Conservation (phyloP, 2,329 filamentous ascomycete species). For the Colletotrichum cereale region DNA sequence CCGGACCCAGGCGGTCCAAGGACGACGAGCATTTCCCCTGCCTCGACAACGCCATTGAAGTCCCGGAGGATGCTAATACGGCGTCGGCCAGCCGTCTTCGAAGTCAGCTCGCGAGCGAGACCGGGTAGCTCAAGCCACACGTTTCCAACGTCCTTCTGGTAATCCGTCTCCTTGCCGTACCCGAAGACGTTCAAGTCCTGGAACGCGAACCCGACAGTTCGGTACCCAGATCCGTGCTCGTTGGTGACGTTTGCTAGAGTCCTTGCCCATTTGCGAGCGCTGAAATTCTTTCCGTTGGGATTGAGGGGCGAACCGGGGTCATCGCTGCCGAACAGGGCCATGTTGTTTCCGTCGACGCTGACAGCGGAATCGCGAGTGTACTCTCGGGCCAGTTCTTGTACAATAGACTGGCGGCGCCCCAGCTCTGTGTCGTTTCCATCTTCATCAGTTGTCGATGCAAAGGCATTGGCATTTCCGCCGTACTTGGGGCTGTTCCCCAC, state of each 20-base stretch:
- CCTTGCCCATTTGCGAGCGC: constrained; percentile 55
- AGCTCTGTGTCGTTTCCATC: constrained; percentile 39
- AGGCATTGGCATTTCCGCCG: constrained; percentile 11
- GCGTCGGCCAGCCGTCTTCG: constrained; percentile 43
- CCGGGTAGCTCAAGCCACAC: constrained; percentile 47
- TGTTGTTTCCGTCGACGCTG: constrained; percentile 43
- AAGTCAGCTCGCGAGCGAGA: constrained; percentile 50
- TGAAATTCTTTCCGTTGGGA: constrained; percentile 63
- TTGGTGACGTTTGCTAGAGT: constrained; percentile 44
- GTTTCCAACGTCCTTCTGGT: constrained; percentile 58
- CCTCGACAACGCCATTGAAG: constrained; percentile 64
- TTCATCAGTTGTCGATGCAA: constrained; percentile 24
- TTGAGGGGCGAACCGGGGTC: constrained; percentile 61
- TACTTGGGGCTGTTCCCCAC: constrained; percentile 9
- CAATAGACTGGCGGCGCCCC: constrained; percentile 42
- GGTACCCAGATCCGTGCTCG: constrained; percentile 45
- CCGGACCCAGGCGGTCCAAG: constrained; percentile 66
- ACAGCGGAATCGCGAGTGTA: constrained; percentile 42
- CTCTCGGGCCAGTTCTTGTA: constrained; percentile 43
- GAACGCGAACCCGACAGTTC: constrained; percentile 53
- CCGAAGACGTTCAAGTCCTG: constrained; percentile 58
- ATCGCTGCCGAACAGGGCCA: constrained; percentile 45
- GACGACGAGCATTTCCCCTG: constrained; percentile 69
- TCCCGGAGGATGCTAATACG: constrained; percentile 63
- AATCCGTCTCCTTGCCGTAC: constrained; percentile 56